phyloP scores from a whole-genome alignment of 805 yeast species.

The Metschnikowia sp. region DNA sequence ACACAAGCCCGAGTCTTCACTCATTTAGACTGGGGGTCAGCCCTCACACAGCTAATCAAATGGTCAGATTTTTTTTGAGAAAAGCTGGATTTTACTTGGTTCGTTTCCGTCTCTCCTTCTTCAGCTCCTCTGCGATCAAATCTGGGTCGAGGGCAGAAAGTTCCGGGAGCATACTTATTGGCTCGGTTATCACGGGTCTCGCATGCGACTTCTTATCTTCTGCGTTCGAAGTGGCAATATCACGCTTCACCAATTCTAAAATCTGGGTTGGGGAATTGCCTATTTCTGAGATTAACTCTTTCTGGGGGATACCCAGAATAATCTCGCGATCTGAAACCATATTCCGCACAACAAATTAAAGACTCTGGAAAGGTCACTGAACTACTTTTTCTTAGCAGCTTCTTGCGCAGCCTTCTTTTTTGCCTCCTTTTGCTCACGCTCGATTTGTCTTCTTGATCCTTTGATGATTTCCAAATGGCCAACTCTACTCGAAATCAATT shows the following conservation, averaged over 20 bases:
- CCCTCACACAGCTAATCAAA: no score
- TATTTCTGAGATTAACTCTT: neutral
- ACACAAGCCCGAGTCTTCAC: no score
- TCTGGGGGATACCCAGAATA: conserved; percentile 10
- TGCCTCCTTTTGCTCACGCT: conserved; percentile 50
- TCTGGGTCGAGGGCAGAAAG: conserved; percentile 28
- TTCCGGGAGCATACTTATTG: conserved; percentile 19
- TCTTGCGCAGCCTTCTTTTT: conserved; percentile 21
- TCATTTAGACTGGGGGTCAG: no score
- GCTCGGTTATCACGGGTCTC: neutral
- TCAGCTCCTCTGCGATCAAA: conserved; percentile 15
- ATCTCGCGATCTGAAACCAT: conserved; percentile 7
- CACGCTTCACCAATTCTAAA: neutral
- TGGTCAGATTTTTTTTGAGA: no score
- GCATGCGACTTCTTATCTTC: neutral
- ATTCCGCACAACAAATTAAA: no score
- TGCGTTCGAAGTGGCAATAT: neutral
- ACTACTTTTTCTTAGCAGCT: conserved; percentile 10
- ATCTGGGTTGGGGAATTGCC: neutral
- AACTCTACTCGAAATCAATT: conserved; percentile 79
- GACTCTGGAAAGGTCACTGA: neutral
- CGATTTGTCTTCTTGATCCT: conserved; percentile 84
- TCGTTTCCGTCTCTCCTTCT: conserved; percentile 14
- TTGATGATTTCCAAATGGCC: conserved; percentile 90
- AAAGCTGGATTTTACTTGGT: conserved; percentile 2